phyloP scores from a whole-genome alignment of 2,329 filamentous ascomycete genomes.

The Arthrobotrys iridis region DNA sequence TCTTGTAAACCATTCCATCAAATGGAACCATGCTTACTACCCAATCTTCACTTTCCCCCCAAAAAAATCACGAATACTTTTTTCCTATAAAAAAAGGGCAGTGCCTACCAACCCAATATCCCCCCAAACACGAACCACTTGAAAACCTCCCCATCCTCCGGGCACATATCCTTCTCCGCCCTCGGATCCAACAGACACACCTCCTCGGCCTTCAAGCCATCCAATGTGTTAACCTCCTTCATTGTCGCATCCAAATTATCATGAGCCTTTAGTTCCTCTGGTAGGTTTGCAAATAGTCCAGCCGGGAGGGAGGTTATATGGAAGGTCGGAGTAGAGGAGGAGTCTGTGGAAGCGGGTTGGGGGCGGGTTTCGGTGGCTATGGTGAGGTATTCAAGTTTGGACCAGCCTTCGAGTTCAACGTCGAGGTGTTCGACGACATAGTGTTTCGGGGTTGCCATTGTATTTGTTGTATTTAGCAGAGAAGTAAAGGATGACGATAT shows the following conservation, averaged over 20 bases:
- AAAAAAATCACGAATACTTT: constrained; percentile 16
- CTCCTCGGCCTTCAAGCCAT: constrained; percentile 73
- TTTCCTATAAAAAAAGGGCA: constrained; percentile 33
- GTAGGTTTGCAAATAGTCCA: constrained; percentile 67
- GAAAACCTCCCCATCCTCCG: constrained; percentile 82
- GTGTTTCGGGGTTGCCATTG: constrained; percentile 25
- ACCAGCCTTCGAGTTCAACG: constrained; percentile 92
- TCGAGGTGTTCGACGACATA: constrained; percentile 73
- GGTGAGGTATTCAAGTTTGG: constrained; percentile 86
- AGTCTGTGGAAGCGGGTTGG: background rate
- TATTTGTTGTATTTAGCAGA: background rate
- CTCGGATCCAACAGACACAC: constrained; percentile 92
- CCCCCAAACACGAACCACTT: constrained; percentile 95
- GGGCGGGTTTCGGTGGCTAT: constrained; percentile 81
- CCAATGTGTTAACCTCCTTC: constrained; percentile 83
- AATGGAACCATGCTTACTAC: too few relatives aligned
- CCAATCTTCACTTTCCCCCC: too few relatives aligned
- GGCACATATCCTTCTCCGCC: constrained; percentile 80
- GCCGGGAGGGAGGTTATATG: constrained; percentile 82
- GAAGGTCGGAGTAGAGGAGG: constrained; percentile 69
- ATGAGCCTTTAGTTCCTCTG: constrained; percentile 69
- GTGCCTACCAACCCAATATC: constrained; percentile 76
- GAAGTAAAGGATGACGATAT: background rate
- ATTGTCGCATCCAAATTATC: constrained; percentile 75
- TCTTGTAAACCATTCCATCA: too few relatives aligned